phyloP scores from a whole-genome alignment of 2,329 filamentous ascomycete genomes.

The Colletotrichum falcatum region DNA sequence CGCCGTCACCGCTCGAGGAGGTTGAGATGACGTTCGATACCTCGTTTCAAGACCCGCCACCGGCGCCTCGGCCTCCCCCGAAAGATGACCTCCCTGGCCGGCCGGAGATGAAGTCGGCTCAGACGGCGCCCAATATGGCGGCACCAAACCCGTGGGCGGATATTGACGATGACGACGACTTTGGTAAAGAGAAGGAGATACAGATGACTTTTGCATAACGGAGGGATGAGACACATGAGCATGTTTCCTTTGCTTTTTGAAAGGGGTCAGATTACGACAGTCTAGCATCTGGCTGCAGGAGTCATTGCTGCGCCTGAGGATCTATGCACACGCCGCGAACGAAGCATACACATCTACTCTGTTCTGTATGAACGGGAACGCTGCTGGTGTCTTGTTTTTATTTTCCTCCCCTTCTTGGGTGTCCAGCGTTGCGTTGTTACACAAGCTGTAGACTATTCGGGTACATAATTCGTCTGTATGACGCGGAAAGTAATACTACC shows the following conservation, averaged over 20 bases:
- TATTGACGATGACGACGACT: conserved; percentile 74
- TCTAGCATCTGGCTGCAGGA: neutral
- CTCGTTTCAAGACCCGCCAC: conserved; percentile 60
- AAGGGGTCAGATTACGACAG: neutral
- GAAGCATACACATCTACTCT: neutral
- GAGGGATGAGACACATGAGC: conserved; percentile 5
- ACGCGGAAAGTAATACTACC: conserved; percentile 20
- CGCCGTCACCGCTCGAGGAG: conserved; percentile 53
- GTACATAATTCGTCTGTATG: conserved; percentile 26
- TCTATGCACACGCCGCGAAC: neutral
- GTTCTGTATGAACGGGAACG: conserved; percentile 11
- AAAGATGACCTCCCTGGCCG: conserved; percentile 49
- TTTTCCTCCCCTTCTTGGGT: neutral
- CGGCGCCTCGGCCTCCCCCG: conserved; percentile 47
- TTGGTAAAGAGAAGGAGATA: conserved; percentile 80
- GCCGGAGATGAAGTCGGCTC: conserved; percentile 58
- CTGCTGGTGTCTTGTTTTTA: neutral
- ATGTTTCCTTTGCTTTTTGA: neutral
- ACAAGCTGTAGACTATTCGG: conserved; percentile 19
- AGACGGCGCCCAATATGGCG: conserved; percentile 63
- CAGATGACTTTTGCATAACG: conserved; percentile 82
- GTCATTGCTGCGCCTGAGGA: neutral
- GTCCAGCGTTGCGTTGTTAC: conserved; percentile 18
- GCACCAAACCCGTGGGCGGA: conserved; percentile 77
- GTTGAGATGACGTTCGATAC: conserved; percentile 82